Percentiles rank a stretch among this genome's conserved stretches.
These are phyloP conservation scores for Conticribra guillardii DNA, from an alignment of 108 stramenopile genomes.

Conservation along the genomic window DNA sequence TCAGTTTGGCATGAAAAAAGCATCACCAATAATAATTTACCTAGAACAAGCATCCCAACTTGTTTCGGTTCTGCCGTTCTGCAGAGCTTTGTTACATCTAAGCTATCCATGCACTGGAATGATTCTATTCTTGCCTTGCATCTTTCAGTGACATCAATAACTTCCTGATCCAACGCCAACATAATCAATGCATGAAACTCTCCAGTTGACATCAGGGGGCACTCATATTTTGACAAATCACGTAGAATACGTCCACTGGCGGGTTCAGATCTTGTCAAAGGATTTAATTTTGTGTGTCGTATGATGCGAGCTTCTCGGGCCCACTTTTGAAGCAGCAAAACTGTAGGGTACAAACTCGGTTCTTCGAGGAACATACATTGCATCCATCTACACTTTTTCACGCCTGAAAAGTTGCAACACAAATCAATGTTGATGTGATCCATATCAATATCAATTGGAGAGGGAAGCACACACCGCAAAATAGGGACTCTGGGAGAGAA, in stretches of 20 bases:
- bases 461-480: neutral
- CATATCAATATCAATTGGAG: neutral
- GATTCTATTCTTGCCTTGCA: no score
- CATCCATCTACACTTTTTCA: neutral
- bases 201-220: neutral
- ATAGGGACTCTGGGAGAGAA: neutral
- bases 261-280: neutral
- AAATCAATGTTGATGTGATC: neutral
- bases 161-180: neutral
- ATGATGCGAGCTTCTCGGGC: neutral
- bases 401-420: neutral
- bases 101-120: neutral
- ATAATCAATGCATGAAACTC: neutral
- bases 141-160: neutral
- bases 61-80: neutral
- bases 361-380: neutral
- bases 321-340: neutral
- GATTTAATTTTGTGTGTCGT: neutral
- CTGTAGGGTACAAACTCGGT: neutral
- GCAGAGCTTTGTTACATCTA: neutral
- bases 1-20: no score
- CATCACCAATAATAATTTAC: no score
- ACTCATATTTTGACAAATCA: neutral
- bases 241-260: neutral
- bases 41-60: neutral